Evolutionary conservation across 148 eudicot species (phyloP).

Genomic region (Chenopodium suecicum): DNA sequence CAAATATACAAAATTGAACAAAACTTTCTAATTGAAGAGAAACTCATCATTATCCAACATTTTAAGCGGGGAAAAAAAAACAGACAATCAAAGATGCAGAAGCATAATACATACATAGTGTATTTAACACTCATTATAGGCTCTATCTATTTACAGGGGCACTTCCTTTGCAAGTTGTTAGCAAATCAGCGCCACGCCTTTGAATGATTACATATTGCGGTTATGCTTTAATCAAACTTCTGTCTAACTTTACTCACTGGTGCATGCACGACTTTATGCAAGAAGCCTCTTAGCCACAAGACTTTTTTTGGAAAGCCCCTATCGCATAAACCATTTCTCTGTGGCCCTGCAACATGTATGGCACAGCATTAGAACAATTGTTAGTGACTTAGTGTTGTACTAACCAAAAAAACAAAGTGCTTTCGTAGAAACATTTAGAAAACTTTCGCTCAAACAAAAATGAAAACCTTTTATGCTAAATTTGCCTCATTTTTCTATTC

Average conservation of each 20-base stretch:
- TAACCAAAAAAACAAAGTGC: background rate
- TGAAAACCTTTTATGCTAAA: background rate
- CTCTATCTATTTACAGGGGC: slow-evolving; percentile 12
- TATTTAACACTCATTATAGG: background rate
- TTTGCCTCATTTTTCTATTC: background rate
- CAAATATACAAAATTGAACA: too few species aligned
- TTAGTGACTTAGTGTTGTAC: background rate
- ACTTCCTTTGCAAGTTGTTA: background rate
- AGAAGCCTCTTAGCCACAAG: background rate
- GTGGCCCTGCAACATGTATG: slow-evolving; percentile 21
- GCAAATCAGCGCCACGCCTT: background rate
- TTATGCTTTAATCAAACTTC: background rate
- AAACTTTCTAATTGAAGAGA: background rate
- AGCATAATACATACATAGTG: background rate
- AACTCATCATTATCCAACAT: background rate
- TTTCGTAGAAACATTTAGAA: background rate
- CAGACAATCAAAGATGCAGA: background rate
- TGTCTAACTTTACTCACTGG: background rate
- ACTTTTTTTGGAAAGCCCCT: background rate
- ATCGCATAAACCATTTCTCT: background rate
- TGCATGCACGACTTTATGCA: background rate
- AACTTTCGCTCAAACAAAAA: background rate
- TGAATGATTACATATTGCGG: background rate
- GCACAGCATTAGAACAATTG: background rate
- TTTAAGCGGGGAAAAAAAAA: too few species aligned